Evolutionary conservation across 805 yeast species (phyloP), one percentile per base, ranked within the genome.

Genomic region (Kuraishia ogatae): DNA sequence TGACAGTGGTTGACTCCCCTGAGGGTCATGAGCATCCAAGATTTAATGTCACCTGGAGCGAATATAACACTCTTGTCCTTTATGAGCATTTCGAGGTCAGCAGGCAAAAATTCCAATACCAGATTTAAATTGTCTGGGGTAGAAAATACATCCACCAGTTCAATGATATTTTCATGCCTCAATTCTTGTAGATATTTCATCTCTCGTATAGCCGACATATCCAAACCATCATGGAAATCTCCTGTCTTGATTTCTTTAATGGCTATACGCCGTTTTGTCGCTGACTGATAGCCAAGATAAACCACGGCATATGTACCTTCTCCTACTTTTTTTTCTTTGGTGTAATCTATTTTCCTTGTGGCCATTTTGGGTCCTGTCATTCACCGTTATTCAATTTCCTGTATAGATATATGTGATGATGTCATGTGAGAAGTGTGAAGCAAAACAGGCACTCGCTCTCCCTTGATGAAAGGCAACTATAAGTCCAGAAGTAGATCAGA

Each of bases 221-320:
- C 99, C 53, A 94, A 72, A 0, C 99, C 99, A 71, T 94, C 98
- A 67, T 91, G 90, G 74, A 92, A 92, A 57, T 87, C 85, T 1
- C 96, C 96, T 0, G 96, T 87, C 64, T 94, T 94, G 76, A 94
- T 94, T 74, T 91, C 97, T 66, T 94, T 94, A 57, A 96, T 85
- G 60, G 99, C 99, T 39, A 94, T 85, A 53, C 77, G 75, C 54
- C 92, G 70, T 5, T 68, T 71, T 28, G 82, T 78, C 52, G 71
- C 75, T 13, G 74, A 61, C 65, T 87, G 87, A 48, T 77, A 82
- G 1, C 98, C 98, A 17, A 92, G 76, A 64, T 85, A 90, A 5
- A 94, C 99, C 55, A 92, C 96, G 51, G 99, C 99, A 73, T 93
- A 94, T 0, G 99, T 94, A 71, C 99, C 99, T 72, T 94, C 99